Conservation (phyloP, 192 early-diverging fungal species). For the Coemansia guatemalensis region DNA sequence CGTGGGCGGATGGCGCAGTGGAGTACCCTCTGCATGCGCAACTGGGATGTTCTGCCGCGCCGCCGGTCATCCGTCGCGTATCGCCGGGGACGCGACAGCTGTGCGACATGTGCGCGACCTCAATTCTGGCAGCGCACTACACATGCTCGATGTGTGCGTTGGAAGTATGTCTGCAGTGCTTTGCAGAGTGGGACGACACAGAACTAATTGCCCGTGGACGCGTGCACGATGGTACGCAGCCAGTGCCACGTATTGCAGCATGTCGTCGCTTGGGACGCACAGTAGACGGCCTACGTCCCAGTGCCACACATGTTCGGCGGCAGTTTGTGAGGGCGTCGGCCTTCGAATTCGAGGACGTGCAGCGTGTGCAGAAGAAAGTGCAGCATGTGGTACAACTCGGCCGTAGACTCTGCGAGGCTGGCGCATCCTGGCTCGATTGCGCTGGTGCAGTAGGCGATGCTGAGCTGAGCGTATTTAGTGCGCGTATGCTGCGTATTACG, state of each 20-base stretch:
- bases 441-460: conserved; percentile 7
- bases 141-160: conserved; percentile 36
- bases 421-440: conserved; percentile 9
- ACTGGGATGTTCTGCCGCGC: conserved; percentile 30
- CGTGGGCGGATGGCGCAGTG: not conserved
- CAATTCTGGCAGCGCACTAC: conserved; percentile 49
- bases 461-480: conserved; percentile 3
- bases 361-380: not conserved
- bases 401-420: not conserved
- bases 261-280: conserved; percentile 1
- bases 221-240: not conserved
- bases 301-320: not conserved
- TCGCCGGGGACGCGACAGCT: conserved; percentile 33
- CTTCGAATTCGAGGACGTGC: conserved; percentile 8
- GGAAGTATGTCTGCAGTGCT: conserved; percentile 55
- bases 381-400: not conserved
- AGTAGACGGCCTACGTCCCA: not conserved
- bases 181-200: conserved; percentile 24
- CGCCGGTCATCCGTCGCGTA: conserved; percentile 12
- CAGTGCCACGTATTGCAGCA: not conserved
- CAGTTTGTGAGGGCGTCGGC: conserved; percentile 32
- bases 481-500: conserved; percentile 1
- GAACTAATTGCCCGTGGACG: not conserved
- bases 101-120: conserved; percentile 56
- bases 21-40: conserved; percentile 17